Base-by-base conservation (phyloP, 768 basidiomycete genomes). In the Mycena rosella region DNA sequence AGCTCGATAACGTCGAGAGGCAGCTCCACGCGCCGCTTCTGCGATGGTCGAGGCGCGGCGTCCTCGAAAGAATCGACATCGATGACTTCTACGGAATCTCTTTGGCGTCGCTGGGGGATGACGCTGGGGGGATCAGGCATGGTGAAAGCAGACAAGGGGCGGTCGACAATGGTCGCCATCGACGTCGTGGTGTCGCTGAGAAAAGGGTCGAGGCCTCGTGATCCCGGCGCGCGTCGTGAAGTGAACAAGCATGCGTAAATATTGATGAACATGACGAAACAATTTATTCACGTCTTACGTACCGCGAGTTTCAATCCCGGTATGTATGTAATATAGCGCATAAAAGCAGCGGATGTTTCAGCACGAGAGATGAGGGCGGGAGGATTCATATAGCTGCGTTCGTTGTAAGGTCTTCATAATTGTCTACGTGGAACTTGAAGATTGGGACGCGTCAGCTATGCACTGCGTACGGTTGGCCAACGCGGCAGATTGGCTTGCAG, bases 111-210 rank as follows among this genome's bases (percentile, higher is more conserved):
- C 34, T 63, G 69, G 3, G 69, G 65, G 30, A 65, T 53, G 24
- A 65, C 13, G 48, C 7, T 45, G 26, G 36, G 27, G 22, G 60
- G 44, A 14, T 47, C 11, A 26, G 61, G 26, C 34, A 58, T 53
- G 48, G 44, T 17, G 27, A 63, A 48, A 20, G 57, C 42, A 10
- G 65, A 52, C n/a, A 49, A 24, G 0, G 69, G 55, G 32, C 56
- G 60, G 36, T 70, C 60, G 26, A 70, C 32, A 20, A 66, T 52
- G 27, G 64, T 70, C 53, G 64, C 45, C 69, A 66, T 65, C 40
- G 60, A 40, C 34, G 44, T 29, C 32, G 32, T 44, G 20, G 42
- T 42, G 32, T 34, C 40, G 55, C 13, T 42, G 63, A 34, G 52
- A 52, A 54, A 53, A 30, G 34, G 42, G 17, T 27, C 0, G 22